Percentiles rank a stretch among this genome's conserved stretches.
These are phyloP conservation scores for Auricularia sp. DNA, from an alignment of 768 basidiomycete genomes.

Conservation along the genomic window DNA sequence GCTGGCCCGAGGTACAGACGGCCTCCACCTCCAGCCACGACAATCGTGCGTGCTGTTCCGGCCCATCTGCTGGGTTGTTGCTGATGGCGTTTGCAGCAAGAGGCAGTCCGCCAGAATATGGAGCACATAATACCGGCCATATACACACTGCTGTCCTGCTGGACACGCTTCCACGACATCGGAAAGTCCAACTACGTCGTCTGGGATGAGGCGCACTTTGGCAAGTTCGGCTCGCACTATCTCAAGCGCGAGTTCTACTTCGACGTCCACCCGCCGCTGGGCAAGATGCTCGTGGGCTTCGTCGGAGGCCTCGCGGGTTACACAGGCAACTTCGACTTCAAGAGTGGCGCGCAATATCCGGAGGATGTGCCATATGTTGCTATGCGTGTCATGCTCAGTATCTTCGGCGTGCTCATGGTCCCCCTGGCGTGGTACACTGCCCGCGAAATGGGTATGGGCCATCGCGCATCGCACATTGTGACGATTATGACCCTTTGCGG, in stretches of 20 bases:
- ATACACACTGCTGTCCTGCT: slow-evolving; percentile 90
- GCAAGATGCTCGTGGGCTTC: slow-evolving; percentile 97
- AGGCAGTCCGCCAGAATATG: slow-evolving; percentile 70
- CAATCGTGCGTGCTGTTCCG: not conserved
- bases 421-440: slow-evolving; percentile 96
- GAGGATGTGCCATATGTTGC: slow-evolving; percentile 80
- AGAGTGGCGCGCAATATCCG: slow-evolving; percentile 81
- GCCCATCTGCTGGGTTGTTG: slow-evolving; percentile 37
- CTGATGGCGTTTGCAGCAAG: slow-evolving; percentile 34
- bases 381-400: slow-evolving; percentile 91
- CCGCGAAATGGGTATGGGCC: slow-evolving; percentile 85
- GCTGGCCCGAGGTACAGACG: slow-evolving; percentile 4
- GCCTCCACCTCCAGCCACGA: slow-evolving; percentile 49
- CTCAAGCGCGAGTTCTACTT: slow-evolving; percentile 99
- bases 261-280: slow-evolving; percentile 95
- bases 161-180: slow-evolving; percentile 90
- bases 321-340: slow-evolving; percentile 86
- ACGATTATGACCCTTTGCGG: slow-evolving; percentile 90
- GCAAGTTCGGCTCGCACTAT: slow-evolving; percentile 97
- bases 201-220: slow-evolving; percentile 99
- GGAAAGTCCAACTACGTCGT: slow-evolving; percentile 78
- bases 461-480: slow-evolving; percentile 82
- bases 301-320: slow-evolving; percentile 88
- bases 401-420: slow-evolving; percentile 90
- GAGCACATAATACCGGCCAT: slow-evolving; percentile 69